Base-by-base conservation (phyloP, 495 filamentous ascomycete species). In the Penicillium lagena region DNA sequence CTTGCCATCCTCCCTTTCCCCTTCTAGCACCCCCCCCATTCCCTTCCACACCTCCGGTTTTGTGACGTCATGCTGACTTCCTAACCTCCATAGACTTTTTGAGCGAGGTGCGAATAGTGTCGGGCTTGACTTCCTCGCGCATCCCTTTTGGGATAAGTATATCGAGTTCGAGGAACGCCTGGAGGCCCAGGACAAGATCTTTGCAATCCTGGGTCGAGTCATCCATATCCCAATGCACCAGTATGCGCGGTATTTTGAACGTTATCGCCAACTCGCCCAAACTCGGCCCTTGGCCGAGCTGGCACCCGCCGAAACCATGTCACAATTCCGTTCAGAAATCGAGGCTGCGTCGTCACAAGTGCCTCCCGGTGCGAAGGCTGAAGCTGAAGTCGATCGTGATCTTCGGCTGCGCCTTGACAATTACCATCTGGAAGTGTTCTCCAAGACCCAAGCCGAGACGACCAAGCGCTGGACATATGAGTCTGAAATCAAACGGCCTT, bases 81-180 rank as follows among this genome's bases (percentile, higher is more conserved):
- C 30, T 31, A 9, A 37, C 42, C 11, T 27, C 35, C 36, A 30
- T 63, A 98, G 94, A 42, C 78, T 99, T 7, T 99, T 96, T 57
- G 94, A 97, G 64, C 85, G 94, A 55, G 93, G 83, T 40, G 90
- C 89, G 12, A 77, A 73, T 35, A 80, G 77, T 54, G 89, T 96
- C 13, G 93, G 94, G 12, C 76, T 96, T 29, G 93, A 99, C 65
- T 99, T 96, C 62, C 76, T 94, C 8, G 82, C 89, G 4, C 89
- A 96, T 58, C 89, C 89, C 0, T 96, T 99, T 73, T 99, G 93
- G 93, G 94, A 97, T 57, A 97, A 96, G 66, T 99, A 95, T 55
- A 78, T 97, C 42, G 93, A 96, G 55, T 97, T 90, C 55, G 93
- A 97, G 57, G 89, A 95, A 56, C 81, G 90, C 8, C 69, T 91